phyloP scores from a whole-genome alignment of 116 monocot species.

The Zostera marina region DNA sequence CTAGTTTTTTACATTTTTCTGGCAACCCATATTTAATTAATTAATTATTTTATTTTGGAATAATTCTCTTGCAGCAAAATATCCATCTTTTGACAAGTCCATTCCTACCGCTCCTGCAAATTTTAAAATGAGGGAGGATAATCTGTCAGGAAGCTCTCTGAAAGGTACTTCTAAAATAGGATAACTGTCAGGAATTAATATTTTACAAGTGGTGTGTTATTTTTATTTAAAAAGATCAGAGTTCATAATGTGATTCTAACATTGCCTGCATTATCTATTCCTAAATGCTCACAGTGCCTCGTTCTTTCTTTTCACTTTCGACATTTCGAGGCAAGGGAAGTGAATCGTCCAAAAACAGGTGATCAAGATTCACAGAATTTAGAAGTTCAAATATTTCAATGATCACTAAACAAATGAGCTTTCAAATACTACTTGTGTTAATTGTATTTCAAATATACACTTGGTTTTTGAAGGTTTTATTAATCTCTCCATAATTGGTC shows the following conservation, averaged over 20 bases:
- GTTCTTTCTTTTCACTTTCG: conserved; percentile 91
- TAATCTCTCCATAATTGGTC: no score
- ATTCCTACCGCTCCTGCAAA: conserved; percentile 47
- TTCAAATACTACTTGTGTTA: no score
- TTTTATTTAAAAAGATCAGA: not conserved
- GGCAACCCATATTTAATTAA: not conserved
- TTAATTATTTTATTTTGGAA: not conserved
- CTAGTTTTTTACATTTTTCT: not conserved
- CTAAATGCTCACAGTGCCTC: conserved; percentile 44
- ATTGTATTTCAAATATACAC: no score
- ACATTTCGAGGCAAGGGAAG: conserved; percentile 65
- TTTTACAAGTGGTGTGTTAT: not conserved
- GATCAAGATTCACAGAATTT: conserved; percentile 4
- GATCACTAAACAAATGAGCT: no score
- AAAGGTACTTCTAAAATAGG: conserved; percentile 47
- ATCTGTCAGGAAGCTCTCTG: conserved; percentile 57
- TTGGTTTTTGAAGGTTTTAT: no score
- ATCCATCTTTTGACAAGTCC: conserved; percentile 42
- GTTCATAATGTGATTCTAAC: not conserved
- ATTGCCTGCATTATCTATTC: conserved; percentile 2
- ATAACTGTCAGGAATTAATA: no score
- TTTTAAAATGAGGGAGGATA: conserved; percentile 65
- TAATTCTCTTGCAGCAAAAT: conserved; percentile 14
- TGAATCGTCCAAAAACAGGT: conserved; percentile 54
- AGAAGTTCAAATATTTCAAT: no score